Evolutionary conservation across 2,329 filamentous ascomycete genomes (phyloP), one percentile per base, ranked within the genome.

Genomic region (Pseudogymnoascus sp.): DNA sequence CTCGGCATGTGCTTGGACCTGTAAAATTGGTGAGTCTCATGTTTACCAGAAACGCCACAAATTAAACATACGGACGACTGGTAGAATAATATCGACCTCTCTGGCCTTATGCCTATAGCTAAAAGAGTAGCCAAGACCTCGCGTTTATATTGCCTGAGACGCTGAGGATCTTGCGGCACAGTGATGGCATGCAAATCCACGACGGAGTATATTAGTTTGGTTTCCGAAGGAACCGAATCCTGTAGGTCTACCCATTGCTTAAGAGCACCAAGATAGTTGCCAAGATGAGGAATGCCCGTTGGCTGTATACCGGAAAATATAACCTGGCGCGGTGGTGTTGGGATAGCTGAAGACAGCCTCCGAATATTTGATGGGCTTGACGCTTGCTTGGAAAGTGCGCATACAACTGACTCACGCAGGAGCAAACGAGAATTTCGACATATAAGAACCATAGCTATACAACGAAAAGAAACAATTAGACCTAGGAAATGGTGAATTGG

Each of bases 301-400:
- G 95, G 95, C 76, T 99, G 95, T 70, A 99, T 99, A 62, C 93
- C 95, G 3, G 95, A 98, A 80, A 99, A 97, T 71, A 98, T 85
- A 65, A 89, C 81, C 63, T 80, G 72, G 54, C 36, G 41, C 51
- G 25, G 43, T 39, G 62, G 51, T 19, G 60, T 39, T 23, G 25
- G 51, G 28, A 57, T 21, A 21, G 28, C 28, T 36, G 51, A 57
- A 34, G 51, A 57, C 28, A 57, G 28, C 28, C 51, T 57, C 16
- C 51, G 51, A 57, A 34, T 57, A 57, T 57, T 57, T 57, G 51
- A 36, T 28, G 51, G 51, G 28, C 28, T 34, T 34, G 51, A 36
- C 51, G 51, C 11, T 34, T 57, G 51, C 51, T 57, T 57, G 16
- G 51, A 57, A 57, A 57, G 51, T 57, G 51, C 28, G 16, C 28